Percentiles rank a stretch among this genome's conserved stretches.
phyloP scores from a whole-genome alignment of 164 flowering plant genomes.

The Tetrastigma voinierianum region DNA sequence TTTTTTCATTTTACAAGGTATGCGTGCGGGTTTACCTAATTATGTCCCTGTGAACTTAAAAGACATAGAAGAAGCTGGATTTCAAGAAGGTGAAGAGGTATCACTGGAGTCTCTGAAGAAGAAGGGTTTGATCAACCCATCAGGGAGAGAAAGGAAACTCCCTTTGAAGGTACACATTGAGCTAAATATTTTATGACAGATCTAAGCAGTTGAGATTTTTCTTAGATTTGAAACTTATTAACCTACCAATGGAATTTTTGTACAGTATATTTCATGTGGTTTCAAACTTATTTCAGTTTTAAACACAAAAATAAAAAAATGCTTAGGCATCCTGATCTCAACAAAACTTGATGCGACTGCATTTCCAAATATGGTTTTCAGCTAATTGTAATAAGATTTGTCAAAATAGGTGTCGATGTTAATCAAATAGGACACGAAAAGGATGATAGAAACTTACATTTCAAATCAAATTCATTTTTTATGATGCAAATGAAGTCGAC shows the following conservation, averaged over 20 bases:
- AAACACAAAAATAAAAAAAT: not conserved
- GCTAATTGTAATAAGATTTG: not conserved
- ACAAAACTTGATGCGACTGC: not conserved
- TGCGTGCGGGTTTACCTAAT: constrained; percentile 88
- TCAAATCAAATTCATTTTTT: not conserved
- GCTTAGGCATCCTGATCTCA: not conserved
- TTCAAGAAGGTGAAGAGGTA: constrained; percentile 89
- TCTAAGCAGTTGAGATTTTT: not conserved
- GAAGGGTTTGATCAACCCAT: constrained; percentile 88
- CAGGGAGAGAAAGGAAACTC: constrained; percentile 90
- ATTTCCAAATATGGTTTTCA: not conserved
- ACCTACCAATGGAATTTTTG: not conserved
- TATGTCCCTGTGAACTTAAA: constrained; percentile 84
- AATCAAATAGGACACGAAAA: not conserved
- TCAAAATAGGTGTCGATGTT: not conserved
- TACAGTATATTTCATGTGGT: not conserved
- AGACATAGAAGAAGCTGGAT: constrained; percentile 80
- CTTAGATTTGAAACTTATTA: not conserved
- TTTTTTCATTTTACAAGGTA: constrained; percentile 46
- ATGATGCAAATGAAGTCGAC: not conserved
- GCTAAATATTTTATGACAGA: no score
- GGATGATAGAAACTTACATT: not conserved
- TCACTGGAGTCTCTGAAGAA: constrained; percentile 80
- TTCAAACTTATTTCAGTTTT: not conserved
- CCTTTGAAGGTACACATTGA: constrained; percentile 69